These are phyloP conservation scores for Agrostemma githago DNA, from an alignment of 148 eudicot species.

Conservation along the genomic window DNA sequence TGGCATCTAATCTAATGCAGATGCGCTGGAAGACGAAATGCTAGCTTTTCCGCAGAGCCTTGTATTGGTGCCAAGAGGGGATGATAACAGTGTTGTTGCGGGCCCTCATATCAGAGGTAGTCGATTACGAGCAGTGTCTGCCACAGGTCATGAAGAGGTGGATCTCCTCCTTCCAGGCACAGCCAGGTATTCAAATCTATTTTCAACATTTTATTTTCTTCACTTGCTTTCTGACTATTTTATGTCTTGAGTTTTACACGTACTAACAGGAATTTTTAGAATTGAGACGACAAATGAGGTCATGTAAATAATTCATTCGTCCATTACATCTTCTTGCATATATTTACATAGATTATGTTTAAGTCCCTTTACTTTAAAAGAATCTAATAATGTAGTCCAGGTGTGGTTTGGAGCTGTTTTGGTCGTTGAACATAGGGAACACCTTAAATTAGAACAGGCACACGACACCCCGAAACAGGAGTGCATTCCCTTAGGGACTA, in stretches of 20 bases:
- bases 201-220: neutral
- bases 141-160: slow-evolving; percentile 85
- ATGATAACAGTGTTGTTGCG: slow-evolving; percentile 60
- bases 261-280: neutral
- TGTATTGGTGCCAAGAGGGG: slow-evolving; percentile 90
- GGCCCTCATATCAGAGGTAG: slow-evolving; percentile 93
- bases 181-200: slow-evolving; percentile 56
- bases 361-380: neutral
- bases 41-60: slow-evolving; percentile 72
- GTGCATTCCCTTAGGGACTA: no score
- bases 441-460: no score
- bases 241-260: neutral
- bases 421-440: no score
- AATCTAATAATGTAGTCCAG: no score
- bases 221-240: neutral
- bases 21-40: slow-evolving; percentile 69
- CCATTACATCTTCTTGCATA: neutral
- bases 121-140: slow-evolving; percentile 73
- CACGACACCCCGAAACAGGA: no score
- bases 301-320: neutral
- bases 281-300: neutral
- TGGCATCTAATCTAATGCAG: slow-evolving; percentile 30
- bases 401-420: no score
- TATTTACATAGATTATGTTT: no score
- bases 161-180: slow-evolving; percentile 99